A percentile compares a stretch with the other conserved stretches of the same genome.
These are phyloP conservation scores for Melocanna baccifera DNA, from an alignment of 176 grass and related monocot genomes.

Conservation along the genomic window DNA sequence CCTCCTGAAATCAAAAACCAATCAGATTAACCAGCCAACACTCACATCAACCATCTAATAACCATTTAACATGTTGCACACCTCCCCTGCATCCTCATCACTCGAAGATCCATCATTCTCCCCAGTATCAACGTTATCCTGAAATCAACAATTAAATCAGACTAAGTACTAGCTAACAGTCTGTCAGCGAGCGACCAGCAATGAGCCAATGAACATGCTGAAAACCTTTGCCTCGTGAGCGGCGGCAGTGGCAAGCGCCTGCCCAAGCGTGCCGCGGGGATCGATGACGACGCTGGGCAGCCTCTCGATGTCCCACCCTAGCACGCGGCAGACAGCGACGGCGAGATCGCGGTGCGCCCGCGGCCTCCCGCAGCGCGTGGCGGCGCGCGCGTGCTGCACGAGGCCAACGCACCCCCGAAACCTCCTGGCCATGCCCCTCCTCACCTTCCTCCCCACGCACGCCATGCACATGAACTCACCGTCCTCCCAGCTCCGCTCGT, in stretches of 20 bases:
- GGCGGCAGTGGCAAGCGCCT: not conserved
- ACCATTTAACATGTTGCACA: not conserved
- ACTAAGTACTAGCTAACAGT: not conserved
- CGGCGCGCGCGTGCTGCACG: constrained; percentile 50
- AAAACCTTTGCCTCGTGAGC: not conserved
- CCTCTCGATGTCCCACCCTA: constrained; percentile 50
- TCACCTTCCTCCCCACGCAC: constrained; percentile 41
- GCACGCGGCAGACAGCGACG: constrained; percentile 45
- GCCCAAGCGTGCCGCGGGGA: constrained; percentile 24
- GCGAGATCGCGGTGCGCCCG: constrained; percentile 60
- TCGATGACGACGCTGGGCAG: constrained; percentile 57
- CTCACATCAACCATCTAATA: not conserved
- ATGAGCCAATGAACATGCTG: not conserved
- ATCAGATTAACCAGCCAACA: not conserved
- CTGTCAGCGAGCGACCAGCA: not conserved
- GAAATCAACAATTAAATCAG: constrained; percentile 7
- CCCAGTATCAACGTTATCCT: not conserved
- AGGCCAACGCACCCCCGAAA: constrained; percentile 44
- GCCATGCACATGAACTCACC: constrained; percentile 67
- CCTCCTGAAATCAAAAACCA: no score
- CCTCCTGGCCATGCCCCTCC: constrained; percentile 26
- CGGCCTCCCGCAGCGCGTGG: constrained; percentile 23
- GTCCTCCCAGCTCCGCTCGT: constrained; percentile 45
- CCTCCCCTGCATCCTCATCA: not conserved
- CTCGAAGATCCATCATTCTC: not conserved